These are phyloP conservation scores for Rhizoclosmatium sp. DNA, from an alignment of 192 early-diverging fungal genomes.

Conservation along the genomic window DNA sequence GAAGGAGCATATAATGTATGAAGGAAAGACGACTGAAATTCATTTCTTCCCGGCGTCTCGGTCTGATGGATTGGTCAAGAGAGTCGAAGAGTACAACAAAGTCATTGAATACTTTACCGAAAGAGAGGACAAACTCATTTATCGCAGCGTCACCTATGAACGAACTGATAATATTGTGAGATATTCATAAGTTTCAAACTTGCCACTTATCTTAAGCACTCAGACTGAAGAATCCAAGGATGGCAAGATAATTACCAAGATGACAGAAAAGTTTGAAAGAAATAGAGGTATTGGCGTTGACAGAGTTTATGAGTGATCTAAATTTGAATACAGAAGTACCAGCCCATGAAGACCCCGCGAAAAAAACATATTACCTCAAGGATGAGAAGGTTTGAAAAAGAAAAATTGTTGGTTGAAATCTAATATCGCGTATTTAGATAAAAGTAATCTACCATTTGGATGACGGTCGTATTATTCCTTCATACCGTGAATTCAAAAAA, in stretches of 20 bases:
- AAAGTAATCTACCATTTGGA: slow-evolving; percentile 61
- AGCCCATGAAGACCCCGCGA: slow-evolving; percentile 50
- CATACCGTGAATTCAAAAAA: slow-evolving; percentile 62
- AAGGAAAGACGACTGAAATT: slow-evolving; percentile 61
- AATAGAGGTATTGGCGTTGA: slow-evolving; percentile 40
- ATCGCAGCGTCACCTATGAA: slow-evolving; percentile 63
- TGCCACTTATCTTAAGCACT: background rate
- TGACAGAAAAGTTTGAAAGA: slow-evolving; percentile 65
- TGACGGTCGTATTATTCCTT: slow-evolving; percentile 57
- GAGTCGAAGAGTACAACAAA: slow-evolving; percentile 57
- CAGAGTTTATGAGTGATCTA: background rate
- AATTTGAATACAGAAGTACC: slow-evolving; percentile 30
- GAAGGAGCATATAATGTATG: slow-evolving; percentile 62
- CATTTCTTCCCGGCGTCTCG: slow-evolving; percentile 61
- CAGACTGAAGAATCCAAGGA: slow-evolving; percentile 27
- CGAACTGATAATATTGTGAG: slow-evolving; percentile 1
- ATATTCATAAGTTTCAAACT: background rate
- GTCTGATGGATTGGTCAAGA: slow-evolving; percentile 60
- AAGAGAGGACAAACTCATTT: slow-evolving; percentile 60
- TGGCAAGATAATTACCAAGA: slow-evolving; percentile 50
- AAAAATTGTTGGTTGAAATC: background rate
- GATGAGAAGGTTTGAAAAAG: slow-evolving; percentile 52
- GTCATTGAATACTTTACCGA: slow-evolving; percentile 61
- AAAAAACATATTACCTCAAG: slow-evolving; percentile 64
- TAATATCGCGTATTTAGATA: slow-evolving; percentile 42